These are phyloP conservation scores for Sporothrix variecibatus DNA, from an alignment of 2,329 filamentous ascomycete species.

Conservation along the genomic window DNA sequence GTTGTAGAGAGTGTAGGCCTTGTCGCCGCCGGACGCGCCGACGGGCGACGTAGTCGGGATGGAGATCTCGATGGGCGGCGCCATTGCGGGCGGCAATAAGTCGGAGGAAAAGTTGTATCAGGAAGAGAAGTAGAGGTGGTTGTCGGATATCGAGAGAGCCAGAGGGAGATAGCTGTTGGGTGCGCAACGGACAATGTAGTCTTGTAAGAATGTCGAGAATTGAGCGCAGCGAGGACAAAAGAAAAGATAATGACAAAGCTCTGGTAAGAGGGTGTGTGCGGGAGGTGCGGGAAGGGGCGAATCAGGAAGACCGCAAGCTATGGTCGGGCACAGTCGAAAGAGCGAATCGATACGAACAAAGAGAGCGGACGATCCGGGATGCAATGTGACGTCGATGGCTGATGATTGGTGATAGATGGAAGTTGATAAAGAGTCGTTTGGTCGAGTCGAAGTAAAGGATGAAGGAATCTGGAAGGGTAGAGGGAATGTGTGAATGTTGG, in stretches of 20 bases:
- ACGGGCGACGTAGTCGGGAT: conserved; percentile 66
- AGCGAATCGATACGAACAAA: neutral
- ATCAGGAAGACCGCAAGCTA: neutral
- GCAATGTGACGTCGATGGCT: neutral
- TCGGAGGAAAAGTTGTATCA: neutral
- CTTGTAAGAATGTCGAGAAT: neutral
- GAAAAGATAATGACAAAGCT: neutral
- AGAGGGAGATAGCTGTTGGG: neutral
- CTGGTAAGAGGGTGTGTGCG: neutral
- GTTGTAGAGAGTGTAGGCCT: conserved; percentile 76
- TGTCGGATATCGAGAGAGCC: neutral
- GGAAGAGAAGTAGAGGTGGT: neutral
- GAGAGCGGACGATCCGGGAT: neutral
- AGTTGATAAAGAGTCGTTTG: neutral
- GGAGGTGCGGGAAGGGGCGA: neutral
- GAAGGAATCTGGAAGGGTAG: neutral
- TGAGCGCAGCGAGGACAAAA: neutral
- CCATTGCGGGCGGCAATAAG: conserved; percentile 47
- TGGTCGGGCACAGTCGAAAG: neutral
- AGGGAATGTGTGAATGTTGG: neutral
- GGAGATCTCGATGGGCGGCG: conserved; percentile 66
- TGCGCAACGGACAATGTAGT: neutral
- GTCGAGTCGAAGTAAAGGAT: neutral
- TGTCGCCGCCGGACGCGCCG: conserved; percentile 52
- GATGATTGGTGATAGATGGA: neutral